Conservation (phyloP, 2,329 filamentous ascomycete genomes). For the Arthrobotrys musiformis region DNA sequence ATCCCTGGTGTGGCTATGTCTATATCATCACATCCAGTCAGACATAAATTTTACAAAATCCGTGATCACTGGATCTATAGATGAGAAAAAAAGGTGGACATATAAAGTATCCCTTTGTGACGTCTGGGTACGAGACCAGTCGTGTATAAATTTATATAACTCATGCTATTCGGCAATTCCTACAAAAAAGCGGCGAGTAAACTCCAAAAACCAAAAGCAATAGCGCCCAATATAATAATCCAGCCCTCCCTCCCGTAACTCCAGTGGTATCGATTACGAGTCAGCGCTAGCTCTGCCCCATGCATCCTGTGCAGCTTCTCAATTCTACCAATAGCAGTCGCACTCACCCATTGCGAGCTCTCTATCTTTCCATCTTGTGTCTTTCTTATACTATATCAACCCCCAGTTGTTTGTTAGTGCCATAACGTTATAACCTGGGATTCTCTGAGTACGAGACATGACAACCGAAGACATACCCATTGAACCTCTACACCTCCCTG, state of each 20-base stretch:
- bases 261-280: background rate
- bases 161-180: background rate
- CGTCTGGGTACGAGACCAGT: too few species aligned
- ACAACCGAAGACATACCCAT: conserved; percentile 2
- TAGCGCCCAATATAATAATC: background rate
- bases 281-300: background rate
- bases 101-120: too few species aligned
- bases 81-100: too few species aligned
- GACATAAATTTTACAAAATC: too few species aligned
- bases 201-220: background rate
- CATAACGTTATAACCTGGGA: background rate
- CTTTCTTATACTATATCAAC: conserved; percentile 27
- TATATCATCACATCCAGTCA: too few species aligned
- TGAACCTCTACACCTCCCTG: background rate
- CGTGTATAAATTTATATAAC: too few species aligned
- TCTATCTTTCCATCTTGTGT: conserved; percentile 17
- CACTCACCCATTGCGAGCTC: conserved; percentile 18
- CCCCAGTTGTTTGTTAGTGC: conserved; percentile 4
- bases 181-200: background rate
- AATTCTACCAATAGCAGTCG: background rate
- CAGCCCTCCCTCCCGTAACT: background rate
- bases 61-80: too few species aligned
- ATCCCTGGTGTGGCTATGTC: too few species aligned
- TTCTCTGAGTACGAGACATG: background rate
- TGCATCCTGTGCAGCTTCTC: background rate